Evolutionary conservation across 768 basidiomycete species (phyloP).

Genomic region (Leccinum truebloodii): DNA sequence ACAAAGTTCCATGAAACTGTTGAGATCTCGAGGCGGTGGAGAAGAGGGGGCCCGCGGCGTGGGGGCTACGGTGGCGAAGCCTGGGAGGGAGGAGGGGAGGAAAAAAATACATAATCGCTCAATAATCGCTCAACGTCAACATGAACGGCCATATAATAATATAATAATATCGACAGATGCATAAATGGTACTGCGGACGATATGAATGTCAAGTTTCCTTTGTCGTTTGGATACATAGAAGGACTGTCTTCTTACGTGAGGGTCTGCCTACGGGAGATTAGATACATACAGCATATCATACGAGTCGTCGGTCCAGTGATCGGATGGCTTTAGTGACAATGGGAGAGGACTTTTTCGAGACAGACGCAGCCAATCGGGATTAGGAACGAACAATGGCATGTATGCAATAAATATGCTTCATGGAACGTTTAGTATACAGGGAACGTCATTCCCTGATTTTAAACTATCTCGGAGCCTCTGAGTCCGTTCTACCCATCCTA

Average conservation of each 20-base stretch:
- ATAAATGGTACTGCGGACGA: no score
- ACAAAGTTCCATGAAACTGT: no score
- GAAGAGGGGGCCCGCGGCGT: no score
- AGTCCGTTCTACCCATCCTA: not conserved
- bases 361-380: not conserved
- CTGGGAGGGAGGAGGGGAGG: no score
- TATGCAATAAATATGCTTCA: not conserved
- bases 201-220: not conserved
- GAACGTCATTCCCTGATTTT: not conserved
- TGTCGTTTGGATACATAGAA: not conserved
- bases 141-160: conserved; percentile 14
- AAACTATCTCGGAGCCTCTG: not conserved
- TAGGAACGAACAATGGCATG: not conserved
- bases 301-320: no score
- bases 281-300: no score
- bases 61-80: no score
- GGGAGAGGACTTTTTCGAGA: not conserved
- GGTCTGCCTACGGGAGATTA: no score
- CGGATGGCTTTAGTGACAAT: not conserved
- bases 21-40: conserved; percentile 2
- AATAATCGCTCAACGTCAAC: conserved; percentile 12
- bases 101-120: conserved; percentile 1
- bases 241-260: no score
- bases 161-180: no score
- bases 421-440: not conserved